These are phyloP conservation scores for Malassezia cuniculi DNA, from an alignment of 1,284 basidiomycete species.

Conservation along the genomic window DNA sequence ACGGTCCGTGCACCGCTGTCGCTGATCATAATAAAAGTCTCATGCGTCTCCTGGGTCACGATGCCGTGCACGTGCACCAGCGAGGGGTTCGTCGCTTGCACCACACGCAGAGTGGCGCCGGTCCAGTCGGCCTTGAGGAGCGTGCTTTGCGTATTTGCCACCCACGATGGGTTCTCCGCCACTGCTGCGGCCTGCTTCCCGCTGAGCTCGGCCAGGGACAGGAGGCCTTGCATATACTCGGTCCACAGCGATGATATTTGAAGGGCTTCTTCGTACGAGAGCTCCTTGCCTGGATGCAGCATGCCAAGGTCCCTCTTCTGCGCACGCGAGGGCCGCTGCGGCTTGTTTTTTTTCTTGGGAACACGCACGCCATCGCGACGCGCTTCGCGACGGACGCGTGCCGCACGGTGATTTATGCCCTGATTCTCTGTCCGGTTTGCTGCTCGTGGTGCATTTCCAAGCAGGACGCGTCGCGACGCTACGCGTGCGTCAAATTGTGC, in stretches of 20 bases:
- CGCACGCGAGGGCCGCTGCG: too few relatives aligned
- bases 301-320: too few relatives aligned
- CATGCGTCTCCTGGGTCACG: slow-evolving; percentile 12
- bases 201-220: slow-evolving; percentile 2
- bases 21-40: slow-evolving; percentile 3
- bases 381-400: too few relatives aligned
- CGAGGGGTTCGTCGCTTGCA: slow-evolving; percentile 11
- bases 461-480: too few relatives aligned
- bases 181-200: background rate
- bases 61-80: slow-evolving; percentile 10
- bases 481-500: too few relatives aligned
- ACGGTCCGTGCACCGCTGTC: background rate
- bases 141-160: slow-evolving; percentile 5
- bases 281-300: too few relatives aligned
- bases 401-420: too few relatives aligned
- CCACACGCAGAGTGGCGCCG: slow-evolving; percentile 3
- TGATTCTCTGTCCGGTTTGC: too few relatives aligned
- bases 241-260: slow-evolving; percentile 11
- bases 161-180: background rate
- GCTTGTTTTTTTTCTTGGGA: too few relatives aligned
- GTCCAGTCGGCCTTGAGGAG: slow-evolving; percentile 14
- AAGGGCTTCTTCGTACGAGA: too few relatives aligned
- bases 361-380: too few relatives aligned
- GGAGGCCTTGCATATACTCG: slow-evolving; percentile 5
- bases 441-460: too few relatives aligned